A percentile compares a stretch with the other conserved stretches of the same genome.
phyloP scores from a whole-genome alignment of 768 basidiomycete species.

The Rhizopogon vulgaris region DNA sequence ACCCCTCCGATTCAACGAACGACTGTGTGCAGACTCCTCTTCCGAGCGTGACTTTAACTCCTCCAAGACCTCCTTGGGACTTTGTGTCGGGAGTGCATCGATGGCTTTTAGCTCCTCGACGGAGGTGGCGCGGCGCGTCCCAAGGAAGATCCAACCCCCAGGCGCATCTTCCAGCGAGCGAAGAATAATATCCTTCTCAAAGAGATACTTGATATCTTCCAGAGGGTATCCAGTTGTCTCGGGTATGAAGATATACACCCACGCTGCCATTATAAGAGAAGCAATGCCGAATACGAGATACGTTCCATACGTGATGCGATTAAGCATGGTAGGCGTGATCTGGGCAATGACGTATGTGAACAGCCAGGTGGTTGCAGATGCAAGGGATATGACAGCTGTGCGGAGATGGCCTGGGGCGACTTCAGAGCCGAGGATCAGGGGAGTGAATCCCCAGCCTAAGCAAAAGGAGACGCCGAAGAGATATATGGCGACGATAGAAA shows the following conservation, averaged over 20 bases:
- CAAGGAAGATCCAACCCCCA: constrained; percentile 22
- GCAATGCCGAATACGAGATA: constrained; percentile 27
- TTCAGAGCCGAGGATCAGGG: constrained; percentile 30
- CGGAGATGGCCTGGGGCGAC: constrained; percentile 32
- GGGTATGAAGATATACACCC: constrained; percentile 31
- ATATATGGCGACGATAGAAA: constrained; percentile 31
- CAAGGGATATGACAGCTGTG: constrained; percentile 24
- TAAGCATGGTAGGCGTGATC: constrained; percentile 31
- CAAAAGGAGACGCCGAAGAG: constrained; percentile 31
- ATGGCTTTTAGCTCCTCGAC: constrained; percentile 20
- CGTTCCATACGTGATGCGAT: constrained; percentile 21
- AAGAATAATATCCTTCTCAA: constrained; percentile 25
- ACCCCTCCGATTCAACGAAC: not conserved
- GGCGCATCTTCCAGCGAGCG: constrained; percentile 28
- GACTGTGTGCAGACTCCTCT: not conserved
- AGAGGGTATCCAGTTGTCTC: constrained; percentile 35
- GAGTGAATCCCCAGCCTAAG: constrained; percentile 27
- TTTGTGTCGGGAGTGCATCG: not conserved
- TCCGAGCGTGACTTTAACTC: not conserved
- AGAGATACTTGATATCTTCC: constrained; percentile 32
- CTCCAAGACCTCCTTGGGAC: not conserved
- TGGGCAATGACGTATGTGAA: constrained; percentile 33
- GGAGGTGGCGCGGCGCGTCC: constrained; percentile 15
- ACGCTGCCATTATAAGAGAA: constrained; percentile 24
- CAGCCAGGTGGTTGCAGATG: constrained; percentile 27